phyloP scores from a whole-genome alignment of 441 rosid genomes.

The Populus hybrid region DNA sequence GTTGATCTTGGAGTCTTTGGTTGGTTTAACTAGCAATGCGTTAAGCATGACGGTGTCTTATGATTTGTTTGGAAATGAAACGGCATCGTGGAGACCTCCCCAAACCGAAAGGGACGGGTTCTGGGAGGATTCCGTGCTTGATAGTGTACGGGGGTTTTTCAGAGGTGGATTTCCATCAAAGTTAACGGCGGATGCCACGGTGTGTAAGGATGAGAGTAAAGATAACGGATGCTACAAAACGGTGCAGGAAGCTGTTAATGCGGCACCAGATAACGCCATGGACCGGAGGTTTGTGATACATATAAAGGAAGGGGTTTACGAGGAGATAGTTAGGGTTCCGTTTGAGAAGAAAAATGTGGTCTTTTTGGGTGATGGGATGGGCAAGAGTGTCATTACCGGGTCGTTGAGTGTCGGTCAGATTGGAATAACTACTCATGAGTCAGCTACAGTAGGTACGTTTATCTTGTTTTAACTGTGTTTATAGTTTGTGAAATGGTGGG shows the following conservation, averaged over 20 bases:
- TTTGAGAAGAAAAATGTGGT: conserved; percentile 77
- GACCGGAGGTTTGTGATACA: conserved; percentile 54
- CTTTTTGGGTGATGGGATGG: conserved; percentile 82
- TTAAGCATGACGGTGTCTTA: conserved; percentile 64
- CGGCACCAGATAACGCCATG: conserved; percentile 49
- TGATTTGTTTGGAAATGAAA: conserved; percentile 53
- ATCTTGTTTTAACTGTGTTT: background rate
- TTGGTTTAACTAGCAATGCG: conserved; percentile 58
- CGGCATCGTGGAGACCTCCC: conserved; percentile 54
- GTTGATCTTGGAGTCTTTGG: conserved; percentile 42
- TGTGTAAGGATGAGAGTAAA: conserved; percentile 46
- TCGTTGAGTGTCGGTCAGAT: conserved; percentile 49
- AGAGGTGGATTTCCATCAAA: conserved; percentile 43
- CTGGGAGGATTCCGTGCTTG: conserved; percentile 48
- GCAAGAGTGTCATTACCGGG: conserved; percentile 81
- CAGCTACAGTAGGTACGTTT: conserved; percentile 84
- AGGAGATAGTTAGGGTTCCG: conserved; percentile 77
- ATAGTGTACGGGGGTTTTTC: conserved; percentile 18
- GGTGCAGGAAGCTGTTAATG: conserved; percentile 80
- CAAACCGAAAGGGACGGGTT: conserved; percentile 71
- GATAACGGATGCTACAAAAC: conserved; percentile 40
- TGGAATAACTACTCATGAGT: conserved; percentile 60
- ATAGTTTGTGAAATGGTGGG: background rate
- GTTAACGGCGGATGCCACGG: conserved; percentile 52
- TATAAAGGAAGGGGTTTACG: conserved; percentile 68